Evolutionary conservation across 257 asterid species (phyloP), one percentile per base, ranked within the genome.

Genomic region (Plantago elongata): DNA sequence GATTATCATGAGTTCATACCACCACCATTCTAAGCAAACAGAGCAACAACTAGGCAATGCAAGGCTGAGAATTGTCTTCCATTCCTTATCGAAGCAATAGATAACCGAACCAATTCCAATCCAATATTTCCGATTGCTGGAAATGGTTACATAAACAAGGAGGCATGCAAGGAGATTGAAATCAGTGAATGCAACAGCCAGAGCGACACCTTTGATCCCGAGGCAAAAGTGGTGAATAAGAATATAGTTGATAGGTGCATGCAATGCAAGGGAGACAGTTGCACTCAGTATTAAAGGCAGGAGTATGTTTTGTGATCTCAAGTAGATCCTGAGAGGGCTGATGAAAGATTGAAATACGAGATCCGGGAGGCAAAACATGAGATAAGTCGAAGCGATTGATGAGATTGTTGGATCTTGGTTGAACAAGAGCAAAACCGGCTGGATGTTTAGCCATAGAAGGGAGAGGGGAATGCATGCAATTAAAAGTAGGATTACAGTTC

Each of bases 1-100:
- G 48, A 89, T 64, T 13, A 86, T 84, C 93, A 82, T 77, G 18
- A 79, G 13, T 30, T 82, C 88, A 49, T 82, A 82, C 88, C 83
- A 82, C 88, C 88, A 84, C 89, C 89, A 83, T 27, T 83, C 89
- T 34, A 83, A 67, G 46, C 89, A 79, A 8, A 83, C 82, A 1
- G 78, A 69, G 7, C 73, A 5, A 38, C 84, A 77, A 11, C 89
- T 83, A 3, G 84, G 86, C 43, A 83, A 30, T 0, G 84, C 84
- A 3, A 83, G 77, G 34, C 64, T 51, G 5, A 77, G 49, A 58
- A 79, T 58, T 1, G 81, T 61, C 9, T 22, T 64, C 91, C 94
- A 83, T 46, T 80, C 79, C 0, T 13, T 29, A 9, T 61, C 60
- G 50, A 76, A 79, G 63, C 75, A 71, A 43, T 9, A 10, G 17